phyloP scores from a whole-genome alignment of 2,329 filamentous ascomycete genomes.

The Hypoxylon sp. region DNA sequence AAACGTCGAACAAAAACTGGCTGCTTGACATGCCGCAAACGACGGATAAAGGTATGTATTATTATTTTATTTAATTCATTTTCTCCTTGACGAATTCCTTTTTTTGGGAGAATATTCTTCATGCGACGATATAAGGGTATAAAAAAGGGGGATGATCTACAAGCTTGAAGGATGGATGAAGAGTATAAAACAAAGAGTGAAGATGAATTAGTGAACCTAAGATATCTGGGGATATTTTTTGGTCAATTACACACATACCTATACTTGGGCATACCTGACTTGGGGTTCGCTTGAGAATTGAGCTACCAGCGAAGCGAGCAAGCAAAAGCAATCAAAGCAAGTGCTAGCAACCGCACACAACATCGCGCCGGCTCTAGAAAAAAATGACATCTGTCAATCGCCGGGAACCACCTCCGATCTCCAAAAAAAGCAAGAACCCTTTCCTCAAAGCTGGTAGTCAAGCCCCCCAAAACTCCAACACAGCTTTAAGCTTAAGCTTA shows the following conservation, averaged over 20 bases:
- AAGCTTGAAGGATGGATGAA: slow-evolving; percentile 8
- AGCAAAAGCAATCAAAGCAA: slow-evolving; percentile 38
- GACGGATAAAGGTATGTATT: slow-evolving; percentile 72
- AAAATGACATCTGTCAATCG: slow-evolving; percentile 31
- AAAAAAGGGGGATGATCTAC: neutral
- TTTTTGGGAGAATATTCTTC: slow-evolving; percentile 3
- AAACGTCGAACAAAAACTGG: slow-evolving; percentile 74
- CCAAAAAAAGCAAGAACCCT: slow-evolving; percentile 31
- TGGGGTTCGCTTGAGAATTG: slow-evolving; percentile 55
- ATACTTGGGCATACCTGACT: slow-evolving; percentile 47
- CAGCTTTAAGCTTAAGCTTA: slow-evolving; percentile 18
- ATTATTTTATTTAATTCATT: slow-evolving; percentile 47
- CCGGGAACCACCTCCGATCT: slow-evolving; percentile 16
- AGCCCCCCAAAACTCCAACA: slow-evolving; percentile 30
- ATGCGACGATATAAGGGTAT: neutral
- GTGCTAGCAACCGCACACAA: slow-evolving; percentile 41
- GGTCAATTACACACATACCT: slow-evolving; percentile 29
- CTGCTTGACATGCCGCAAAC: slow-evolving; percentile 73
- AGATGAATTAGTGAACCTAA: slow-evolving; percentile 15
- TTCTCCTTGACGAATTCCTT: slow-evolving; percentile 11
- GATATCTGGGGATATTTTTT: slow-evolving; percentile 21
- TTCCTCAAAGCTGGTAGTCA: slow-evolving; percentile 7
- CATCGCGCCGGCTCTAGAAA: slow-evolving; percentile 13
- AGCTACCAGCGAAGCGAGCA: slow-evolving; percentile 57
- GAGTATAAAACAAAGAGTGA: slow-evolving; percentile 18